These are phyloP conservation scores for Hygrophoropsis aurantiaca DNA, from an alignment of 768 basidiomycete genomes.

Conservation along the genomic window DNA sequence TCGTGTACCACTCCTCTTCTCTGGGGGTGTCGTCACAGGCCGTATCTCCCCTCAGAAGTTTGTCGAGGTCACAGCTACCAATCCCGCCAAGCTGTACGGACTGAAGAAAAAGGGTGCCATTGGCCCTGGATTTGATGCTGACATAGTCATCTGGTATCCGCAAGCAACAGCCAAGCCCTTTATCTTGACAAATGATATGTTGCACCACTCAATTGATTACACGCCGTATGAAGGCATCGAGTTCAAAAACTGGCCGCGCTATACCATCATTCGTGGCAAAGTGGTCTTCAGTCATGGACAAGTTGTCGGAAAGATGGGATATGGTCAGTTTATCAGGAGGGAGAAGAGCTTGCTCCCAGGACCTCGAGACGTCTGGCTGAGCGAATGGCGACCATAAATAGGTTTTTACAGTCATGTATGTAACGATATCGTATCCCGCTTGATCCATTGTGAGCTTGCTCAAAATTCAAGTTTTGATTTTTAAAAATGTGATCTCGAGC, in stretches of 20 bases:
- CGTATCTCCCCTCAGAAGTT: constrained; percentile 29
- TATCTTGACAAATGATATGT: constrained; percentile 19
- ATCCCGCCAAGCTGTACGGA: constrained; percentile 34
- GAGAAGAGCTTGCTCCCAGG: constrained; percentile 8
- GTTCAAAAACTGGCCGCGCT: constrained; percentile 32
- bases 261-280: constrained; percentile 16
- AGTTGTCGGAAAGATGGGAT: constrained; percentile 10
- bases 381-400: constrained; percentile 5
- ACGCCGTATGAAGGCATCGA: constrained; percentile 35
- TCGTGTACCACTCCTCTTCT: constrained; percentile 29
- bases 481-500: too few relatives aligned
- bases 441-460: too few relatives aligned
- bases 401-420: too few relatives aligned
- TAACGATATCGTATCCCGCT: too few relatives aligned
- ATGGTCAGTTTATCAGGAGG: constrained; percentile 8
- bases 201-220: constrained; percentile 30
- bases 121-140: constrained; percentile 32
- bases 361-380: constrained; percentile 9
- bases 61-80: constrained; percentile 32
- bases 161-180: constrained; percentile 8
- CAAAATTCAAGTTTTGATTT: too few relatives aligned
- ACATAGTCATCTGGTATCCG: constrained; percentile 29
- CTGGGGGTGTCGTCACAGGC: constrained; percentile 28
- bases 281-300: constrained; percentile 16
- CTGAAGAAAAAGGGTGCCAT: constrained; percentile 34